Evolutionary conservation across 2,329 filamentous ascomycete genomes (phyloP).

Genomic region (Ophiocordyceps camponoti-saundersi): DNA sequence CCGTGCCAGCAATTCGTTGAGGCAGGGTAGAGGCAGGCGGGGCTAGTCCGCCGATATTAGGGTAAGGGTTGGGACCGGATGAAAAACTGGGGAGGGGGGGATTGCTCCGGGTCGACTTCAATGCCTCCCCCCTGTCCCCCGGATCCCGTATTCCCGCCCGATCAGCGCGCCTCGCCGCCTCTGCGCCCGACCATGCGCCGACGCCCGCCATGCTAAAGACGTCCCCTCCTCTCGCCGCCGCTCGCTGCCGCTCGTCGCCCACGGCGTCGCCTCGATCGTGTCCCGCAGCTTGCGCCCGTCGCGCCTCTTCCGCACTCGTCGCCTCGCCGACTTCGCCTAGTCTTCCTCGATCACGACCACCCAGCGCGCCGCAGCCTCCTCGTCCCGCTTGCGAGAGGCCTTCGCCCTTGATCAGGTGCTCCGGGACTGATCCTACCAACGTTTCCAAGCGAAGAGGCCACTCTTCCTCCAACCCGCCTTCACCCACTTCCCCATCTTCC

Average conservation of each 20-base stretch:
- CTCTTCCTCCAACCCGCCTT: neutral
- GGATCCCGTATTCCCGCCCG: neutral
- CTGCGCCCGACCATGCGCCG: conserved; percentile 25
- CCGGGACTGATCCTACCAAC: neutral
- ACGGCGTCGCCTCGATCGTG: conserved; percentile 2
- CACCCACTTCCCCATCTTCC: neutral
- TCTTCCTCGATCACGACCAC: conserved; percentile 6
- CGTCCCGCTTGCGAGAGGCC: neutral
- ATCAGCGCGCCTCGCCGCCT: neutral
- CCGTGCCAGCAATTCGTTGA: no score
- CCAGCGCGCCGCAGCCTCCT: neutral
- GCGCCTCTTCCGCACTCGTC: neutral
- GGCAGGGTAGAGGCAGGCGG: no score
- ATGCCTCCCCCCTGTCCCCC: neutral
- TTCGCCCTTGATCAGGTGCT: neutral
- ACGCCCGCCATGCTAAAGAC: conserved; percentile 40
- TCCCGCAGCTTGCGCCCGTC: conserved; percentile 5
- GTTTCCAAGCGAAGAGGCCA: neutral
- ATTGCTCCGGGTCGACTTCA: neutral
- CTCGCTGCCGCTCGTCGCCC: conserved; percentile 16
- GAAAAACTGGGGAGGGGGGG: no score
- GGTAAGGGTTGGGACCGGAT: no score
- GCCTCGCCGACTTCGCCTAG: conserved; percentile 6
- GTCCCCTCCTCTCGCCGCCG: conserved; percentile 31
- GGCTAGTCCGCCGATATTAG: no score